Evolutionary conservation across 1,139 yeast species (phyloP).

Genomic region (Yamadazyma aaseri): DNA sequence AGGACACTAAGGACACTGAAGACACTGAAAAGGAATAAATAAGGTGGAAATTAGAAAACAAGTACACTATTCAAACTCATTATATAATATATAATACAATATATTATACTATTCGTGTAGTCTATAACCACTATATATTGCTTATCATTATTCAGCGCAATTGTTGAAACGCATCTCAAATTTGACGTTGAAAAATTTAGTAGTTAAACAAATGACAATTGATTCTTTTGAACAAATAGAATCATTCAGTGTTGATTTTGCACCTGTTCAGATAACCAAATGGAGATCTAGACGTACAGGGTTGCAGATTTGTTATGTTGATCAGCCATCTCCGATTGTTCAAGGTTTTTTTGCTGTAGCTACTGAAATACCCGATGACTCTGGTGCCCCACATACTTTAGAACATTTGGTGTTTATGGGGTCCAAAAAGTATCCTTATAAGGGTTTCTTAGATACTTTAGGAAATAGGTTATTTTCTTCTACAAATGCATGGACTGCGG

Average conservation of each 20-base stretch:
- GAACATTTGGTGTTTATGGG: conserved; percentile 97
- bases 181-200: conserved; percentile 1
- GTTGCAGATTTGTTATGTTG: conserved; percentile 70
- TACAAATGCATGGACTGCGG: conserved; percentile 97
- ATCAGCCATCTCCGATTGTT: conserved; percentile 85
- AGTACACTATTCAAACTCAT: no score
- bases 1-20: background rate
- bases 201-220: conserved; percentile 4
- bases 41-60: background rate
- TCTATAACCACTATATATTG: no score
- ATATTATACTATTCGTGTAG: no score
- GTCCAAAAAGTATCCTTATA: conserved; percentile 82
- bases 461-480: conserved; percentile 83
- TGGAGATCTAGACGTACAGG: conserved; percentile 82
- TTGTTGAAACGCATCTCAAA: conserved; percentile 2
- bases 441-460: conserved; percentile 83
- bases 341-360: conserved; percentile 94
- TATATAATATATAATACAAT: no score
- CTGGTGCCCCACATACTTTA: conserved; percentile 94
- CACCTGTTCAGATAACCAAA: conserved; percentile 62
- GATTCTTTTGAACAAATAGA: conserved; percentile 10
- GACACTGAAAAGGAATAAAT: background rate
- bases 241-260: conserved; percentile 58
- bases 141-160: no score
- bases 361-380: conserved; percentile 81